phyloP scores from a whole-genome alignment of 1,284 basidiomycete species.

The Testicularia cyperi region DNA sequence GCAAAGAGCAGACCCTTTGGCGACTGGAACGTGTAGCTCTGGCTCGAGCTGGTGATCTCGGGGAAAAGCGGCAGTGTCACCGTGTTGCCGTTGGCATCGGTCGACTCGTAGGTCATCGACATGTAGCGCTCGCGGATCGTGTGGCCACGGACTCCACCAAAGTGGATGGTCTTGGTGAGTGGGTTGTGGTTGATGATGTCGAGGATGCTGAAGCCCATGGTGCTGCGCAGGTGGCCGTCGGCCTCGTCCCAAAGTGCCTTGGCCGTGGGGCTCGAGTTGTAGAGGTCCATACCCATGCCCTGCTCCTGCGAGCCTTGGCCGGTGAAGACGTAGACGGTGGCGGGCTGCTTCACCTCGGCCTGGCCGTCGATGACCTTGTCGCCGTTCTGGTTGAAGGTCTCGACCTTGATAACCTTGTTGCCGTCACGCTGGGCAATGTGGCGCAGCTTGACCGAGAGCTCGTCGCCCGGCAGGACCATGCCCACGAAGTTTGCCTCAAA shows the following conservation, averaged over 20 bases:
- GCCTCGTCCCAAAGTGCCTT: slow-evolving; percentile 96
- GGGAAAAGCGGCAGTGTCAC: slow-evolving; percentile 54
- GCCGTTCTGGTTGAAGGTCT: slow-evolving; percentile 79
- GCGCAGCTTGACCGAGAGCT: slow-evolving; percentile 77
- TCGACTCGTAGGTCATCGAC: slow-evolving; percentile 89
- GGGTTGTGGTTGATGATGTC: slow-evolving; percentile 69
- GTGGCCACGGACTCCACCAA: slow-evolving; percentile 97
- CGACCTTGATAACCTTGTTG: slow-evolving; percentile 80
- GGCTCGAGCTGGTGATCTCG: slow-evolving; percentile 47
- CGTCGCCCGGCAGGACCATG: slow-evolving; percentile 93
- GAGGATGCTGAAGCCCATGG: slow-evolving; percentile 93
- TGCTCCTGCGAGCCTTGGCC: slow-evolving; percentile 97
- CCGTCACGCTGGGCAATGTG: slow-evolving; percentile 52
- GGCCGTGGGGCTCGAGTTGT: slow-evolving; percentile 86
- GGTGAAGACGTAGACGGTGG: slow-evolving; percentile 93
- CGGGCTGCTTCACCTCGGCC: slow-evolving; percentile 81
- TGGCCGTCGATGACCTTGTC: slow-evolving; percentile 90
- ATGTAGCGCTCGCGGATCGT: slow-evolving; percentile 97
- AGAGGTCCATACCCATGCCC: slow-evolving; percentile 99
- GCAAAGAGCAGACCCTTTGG: slow-evolving; percentile 92
- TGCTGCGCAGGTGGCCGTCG: slow-evolving; percentile 86
- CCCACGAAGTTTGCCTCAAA: slow-evolving; percentile 72
- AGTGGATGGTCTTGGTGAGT: slow-evolving; percentile 80
- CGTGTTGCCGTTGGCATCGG: slow-evolving; percentile 86
- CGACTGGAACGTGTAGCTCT: slow-evolving; percentile 87